phyloP scores from a whole-genome alignment of 192 early-diverging fungal genomes.

The Thamnidium elegans region DNA sequence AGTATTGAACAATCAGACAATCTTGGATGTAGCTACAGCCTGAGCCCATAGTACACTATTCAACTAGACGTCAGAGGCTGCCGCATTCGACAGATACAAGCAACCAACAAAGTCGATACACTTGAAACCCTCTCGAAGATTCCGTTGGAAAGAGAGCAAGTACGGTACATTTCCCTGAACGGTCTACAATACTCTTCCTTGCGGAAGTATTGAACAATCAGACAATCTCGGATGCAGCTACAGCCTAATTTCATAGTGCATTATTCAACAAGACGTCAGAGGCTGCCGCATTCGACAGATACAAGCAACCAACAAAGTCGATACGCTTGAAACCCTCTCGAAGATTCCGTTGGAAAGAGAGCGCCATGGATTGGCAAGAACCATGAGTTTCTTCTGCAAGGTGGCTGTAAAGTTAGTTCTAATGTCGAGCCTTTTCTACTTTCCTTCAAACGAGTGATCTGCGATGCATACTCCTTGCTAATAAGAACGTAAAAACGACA shows the following conservation, averaged over 20 bases:
- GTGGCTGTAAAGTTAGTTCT: not conserved
- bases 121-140: not conserved
- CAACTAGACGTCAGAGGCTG: not conserved
- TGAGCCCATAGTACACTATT: not conserved
- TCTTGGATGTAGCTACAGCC: not conserved
- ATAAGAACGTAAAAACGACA: no score
- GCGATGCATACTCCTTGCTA: no score
- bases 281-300: conserved; percentile 1
- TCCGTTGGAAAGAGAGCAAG: conserved; percentile 3
- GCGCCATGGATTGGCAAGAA: conserved; percentile 1
- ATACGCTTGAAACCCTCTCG: not conserved
- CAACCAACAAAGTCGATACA: not conserved
- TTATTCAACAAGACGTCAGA: conserved; percentile 1
- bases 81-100: not conserved
- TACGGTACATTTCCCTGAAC: conserved; percentile 1
- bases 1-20: conserved; percentile 2
- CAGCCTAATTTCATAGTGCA: conserved; percentile 2
- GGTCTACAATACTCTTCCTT: conserved; percentile 6
- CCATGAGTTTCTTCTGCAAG: conserved; percentile 1
- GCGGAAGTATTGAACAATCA: not conserved
- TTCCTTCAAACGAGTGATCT: not conserved
- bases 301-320: not conserved
- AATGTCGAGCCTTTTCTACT: not conserved
- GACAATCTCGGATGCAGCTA: not conserved
- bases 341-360: conserved; percentile 6